Evolutionary conservation across 1,139 yeast species (phyloP), one percentile per base, ranked within the genome.

Genomic region (Debaryomyces nepalensis): DNA sequence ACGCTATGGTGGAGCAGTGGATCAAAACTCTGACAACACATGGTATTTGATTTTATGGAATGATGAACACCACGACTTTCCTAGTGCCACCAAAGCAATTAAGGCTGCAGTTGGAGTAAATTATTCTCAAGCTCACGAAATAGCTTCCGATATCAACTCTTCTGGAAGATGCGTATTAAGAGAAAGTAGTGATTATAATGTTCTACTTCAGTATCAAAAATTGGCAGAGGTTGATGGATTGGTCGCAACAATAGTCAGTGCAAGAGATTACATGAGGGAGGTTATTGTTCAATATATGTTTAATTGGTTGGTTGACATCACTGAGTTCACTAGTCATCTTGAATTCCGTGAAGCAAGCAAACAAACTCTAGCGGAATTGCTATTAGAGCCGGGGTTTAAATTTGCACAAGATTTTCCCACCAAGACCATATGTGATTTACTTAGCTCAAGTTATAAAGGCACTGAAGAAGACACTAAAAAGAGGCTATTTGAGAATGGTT

Each of bases 21-120:
- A 68, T 44, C 31, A 33, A 4, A 66, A 65, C 45, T 51, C 66
- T 1, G 50, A 49, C 10, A 56, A 64, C 15, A 40, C 45, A 29
- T 80, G 78, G 68, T 64, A 68, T 37, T 68, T 82, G 24, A 59
- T 83, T 16, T 64, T 85, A 15, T 86, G 90, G 85, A 86, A 86
- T 57, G 95, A 86, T 54, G 93, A 86, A 54, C 72, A 69, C 49
- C 93, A 86, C 55, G 76, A 80, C 52, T 75, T 75, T 50, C 68
- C 73, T 1, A 68, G 70, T 35, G 83, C 84, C 1, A 63, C 65
- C 9, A 52, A 57, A 1, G 70, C 77, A 2, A 65, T 78, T 29
- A 56, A 59, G n/a, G 58, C 66, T 2, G 77, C 74, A 2, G 57
- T 64, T 1, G 63, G 61, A 0, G 59, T 57, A 10, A 49, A 52